phyloP scores from a whole-genome alignment of 1,284 basidiomycete genomes.

The Sparassis latifolia region DNA sequence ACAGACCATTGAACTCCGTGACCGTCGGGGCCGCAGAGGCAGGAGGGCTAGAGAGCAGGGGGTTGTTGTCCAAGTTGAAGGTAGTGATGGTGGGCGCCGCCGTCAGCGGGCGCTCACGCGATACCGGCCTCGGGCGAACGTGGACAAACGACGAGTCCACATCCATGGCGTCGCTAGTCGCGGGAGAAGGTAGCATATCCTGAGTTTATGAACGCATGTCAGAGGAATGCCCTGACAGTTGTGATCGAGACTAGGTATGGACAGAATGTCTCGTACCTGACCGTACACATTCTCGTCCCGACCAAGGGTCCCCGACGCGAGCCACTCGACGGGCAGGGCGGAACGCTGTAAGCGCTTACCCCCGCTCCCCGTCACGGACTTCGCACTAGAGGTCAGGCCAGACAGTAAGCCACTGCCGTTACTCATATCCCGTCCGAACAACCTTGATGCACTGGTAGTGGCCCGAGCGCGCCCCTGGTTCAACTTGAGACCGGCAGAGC shows the following conservation, averaged over 20 bases:
- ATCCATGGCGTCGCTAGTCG: conserved; percentile 61
- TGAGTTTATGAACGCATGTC: conserved; percentile 16
- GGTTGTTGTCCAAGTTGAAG: conserved; percentile 21
- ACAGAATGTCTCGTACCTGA: conserved; percentile 23
- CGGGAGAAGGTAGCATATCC: conserved; percentile 21
- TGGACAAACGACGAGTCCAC: conserved; percentile 47
- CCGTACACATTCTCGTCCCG: conserved; percentile 22
- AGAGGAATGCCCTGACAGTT: conserved; percentile 7
- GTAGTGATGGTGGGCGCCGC: conserved; percentile 23
- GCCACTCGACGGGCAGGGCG: conserved; percentile 60
- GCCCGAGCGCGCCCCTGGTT: conserved; percentile 45
- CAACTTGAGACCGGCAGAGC: conserved; percentile 20
- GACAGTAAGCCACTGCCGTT: conserved; percentile 31
- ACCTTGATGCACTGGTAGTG: conserved; percentile 50
- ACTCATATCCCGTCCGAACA: conserved; percentile 69
- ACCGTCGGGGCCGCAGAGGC: conserved; percentile 47
- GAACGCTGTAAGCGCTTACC: conserved; percentile 51
- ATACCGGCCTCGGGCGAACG: conserved; percentile 17
- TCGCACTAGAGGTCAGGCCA: conserved; percentile 25
- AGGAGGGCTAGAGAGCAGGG: conserved; percentile 30
- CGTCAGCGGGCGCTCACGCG: conserved; percentile 20
- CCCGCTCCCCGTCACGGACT: conserved; percentile 32
- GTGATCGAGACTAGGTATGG: conserved; percentile 4
- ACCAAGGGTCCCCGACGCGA: conserved; percentile 24
- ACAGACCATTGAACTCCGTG: conserved; percentile 50